phyloP scores from a whole-genome alignment of 31 red algal species.

The Porphyra umbilicalis region DNA sequence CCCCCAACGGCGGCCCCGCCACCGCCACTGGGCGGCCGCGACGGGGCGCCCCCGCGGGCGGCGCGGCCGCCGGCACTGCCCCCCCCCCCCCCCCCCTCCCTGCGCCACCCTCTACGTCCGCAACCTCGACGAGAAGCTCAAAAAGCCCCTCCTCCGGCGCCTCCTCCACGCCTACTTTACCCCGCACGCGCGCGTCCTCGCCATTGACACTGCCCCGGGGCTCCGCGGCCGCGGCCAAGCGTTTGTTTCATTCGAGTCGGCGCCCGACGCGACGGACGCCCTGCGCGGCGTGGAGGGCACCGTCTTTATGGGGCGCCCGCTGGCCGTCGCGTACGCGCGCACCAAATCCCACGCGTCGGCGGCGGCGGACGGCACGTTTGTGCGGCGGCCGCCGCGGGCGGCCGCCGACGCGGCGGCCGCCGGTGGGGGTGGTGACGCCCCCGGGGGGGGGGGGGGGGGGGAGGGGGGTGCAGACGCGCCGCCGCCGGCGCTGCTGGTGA shows the following conservation, averaged over 20 bases:
- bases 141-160: slow-evolving; percentile 35
- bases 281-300: slow-evolving; percentile 36
- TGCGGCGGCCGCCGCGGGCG: slow-evolving; percentile 7
- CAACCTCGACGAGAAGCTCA: slow-evolving; percentile 75
- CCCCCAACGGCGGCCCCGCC: no score
- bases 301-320: slow-evolving; percentile 40
- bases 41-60: no score
- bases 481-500: no score
- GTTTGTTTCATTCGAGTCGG: slow-evolving; percentile 73
- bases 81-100: slow-evolving; percentile 17
- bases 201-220: slow-evolving; percentile 47
- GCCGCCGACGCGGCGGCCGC: slow-evolving; percentile 16
- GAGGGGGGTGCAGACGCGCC: not conserved
- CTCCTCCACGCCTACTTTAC: slow-evolving; percentile 65
- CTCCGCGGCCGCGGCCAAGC: slow-evolving; percentile 76
- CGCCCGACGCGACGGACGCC: slow-evolving; percentile 56
- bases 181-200: slow-evolving; percentile 55
- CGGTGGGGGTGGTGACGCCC: slow-evolving; percentile 6
- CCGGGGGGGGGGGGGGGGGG: slow-evolving; percentile 4
- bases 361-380: slow-evolving; percentile 10
- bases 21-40: no score
- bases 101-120: slow-evolving; percentile 80
- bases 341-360: slow-evolving; percentile 20
- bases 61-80: no score
- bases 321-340: slow-evolving; percentile 55